Evolutionary conservation across 1,139 yeast genomes (phyloP), one percentile per base, ranked within the genome.

Genomic region (Eremothecium coryli): DNA sequence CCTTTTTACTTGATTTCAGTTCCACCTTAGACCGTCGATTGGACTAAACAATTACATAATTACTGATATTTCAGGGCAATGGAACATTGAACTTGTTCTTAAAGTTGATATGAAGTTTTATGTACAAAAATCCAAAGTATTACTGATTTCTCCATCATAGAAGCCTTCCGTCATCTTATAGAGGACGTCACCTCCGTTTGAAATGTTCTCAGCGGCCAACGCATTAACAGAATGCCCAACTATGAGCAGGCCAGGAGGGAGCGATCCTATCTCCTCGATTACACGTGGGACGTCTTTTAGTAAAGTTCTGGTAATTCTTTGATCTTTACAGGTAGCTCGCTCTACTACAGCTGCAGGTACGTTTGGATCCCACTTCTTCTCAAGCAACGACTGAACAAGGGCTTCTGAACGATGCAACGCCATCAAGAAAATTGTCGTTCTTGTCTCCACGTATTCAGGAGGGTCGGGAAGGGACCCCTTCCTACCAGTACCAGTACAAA

Each of bases 401-500:
- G 78, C 81, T 12, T 69, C 70, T 11, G 85, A 76, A 42, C 97
- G 68, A 50, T 88, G 96, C 38, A 90, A 65, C 0, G 95, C 80
- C 98, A 90, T 90, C 29, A 90, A 59, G 50, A 88, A 88, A 0
- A 90, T 76, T 0, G 94, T 80, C 0, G 98, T 90, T 48, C 97
- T 64, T 2, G 79, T 61, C 23, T 62, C 55, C 3, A 74, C 80
- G 60, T 70, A 88, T 37, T 74, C 80, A 0, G 98, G 97, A 12
- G 84, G 62, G 33, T 67, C 66, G 1, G 95, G 95, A 32, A 84
- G 59, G 3, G 77, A 78, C 3, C 97, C 97, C 25, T 80, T 74
- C 39, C 93, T 73, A 0, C 96, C 97, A 0, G 95, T 86, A 8
- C 98, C 98, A 0, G 98, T 90, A 57, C 95, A 85, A 18, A 90